Evolutionary conservation across 345 rosid genomes (phyloP).

Genomic region (Barbarea vulgaris): DNA sequence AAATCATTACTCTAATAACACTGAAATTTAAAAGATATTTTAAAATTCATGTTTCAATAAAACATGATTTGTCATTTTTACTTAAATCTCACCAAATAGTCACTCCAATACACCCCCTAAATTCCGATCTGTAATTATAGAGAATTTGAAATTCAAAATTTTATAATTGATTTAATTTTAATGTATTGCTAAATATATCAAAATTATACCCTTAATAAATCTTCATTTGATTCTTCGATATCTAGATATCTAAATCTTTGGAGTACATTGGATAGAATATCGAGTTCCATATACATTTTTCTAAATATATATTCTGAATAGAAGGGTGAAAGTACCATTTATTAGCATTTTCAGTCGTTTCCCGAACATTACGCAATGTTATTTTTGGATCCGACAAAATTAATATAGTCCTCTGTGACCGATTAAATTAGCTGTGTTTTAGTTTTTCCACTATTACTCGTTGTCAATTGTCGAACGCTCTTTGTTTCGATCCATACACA

Average conservation of each 20-base stretch:
- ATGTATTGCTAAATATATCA: not conserved
- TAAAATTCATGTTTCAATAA: too few relatives aligned
- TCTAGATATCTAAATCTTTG: not conserved
- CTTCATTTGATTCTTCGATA: not conserved
- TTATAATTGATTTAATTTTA: not conserved
- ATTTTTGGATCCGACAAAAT: conserved; percentile 22
- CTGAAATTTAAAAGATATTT: too few relatives aligned
- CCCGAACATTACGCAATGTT: conserved; percentile 1
- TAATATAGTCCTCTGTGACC: conserved; percentile 13
- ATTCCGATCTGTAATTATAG: not conserved
- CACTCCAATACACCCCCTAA: too few relatives aligned
- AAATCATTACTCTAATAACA: too few relatives aligned
- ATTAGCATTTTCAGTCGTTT: conserved; percentile 4
- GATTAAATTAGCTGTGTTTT: not conserved
- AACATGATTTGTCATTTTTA: too few relatives aligned
- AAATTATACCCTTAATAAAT: not conserved
- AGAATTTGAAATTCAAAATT: not conserved
- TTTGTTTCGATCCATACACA: not conserved
- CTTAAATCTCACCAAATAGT: too few relatives aligned
- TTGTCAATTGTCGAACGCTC: not conserved
- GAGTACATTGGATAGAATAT: not conserved
- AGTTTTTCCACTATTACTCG: not conserved
- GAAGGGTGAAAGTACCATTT: not conserved
- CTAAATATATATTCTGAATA: not conserved
- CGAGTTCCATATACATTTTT: not conserved